Percentiles rank a stretch among this genome's conserved stretches.
Evolutionary conservation across 202 grass and related monocot genomes (phyloP).

Genomic region (Panicum hallii): DNA sequence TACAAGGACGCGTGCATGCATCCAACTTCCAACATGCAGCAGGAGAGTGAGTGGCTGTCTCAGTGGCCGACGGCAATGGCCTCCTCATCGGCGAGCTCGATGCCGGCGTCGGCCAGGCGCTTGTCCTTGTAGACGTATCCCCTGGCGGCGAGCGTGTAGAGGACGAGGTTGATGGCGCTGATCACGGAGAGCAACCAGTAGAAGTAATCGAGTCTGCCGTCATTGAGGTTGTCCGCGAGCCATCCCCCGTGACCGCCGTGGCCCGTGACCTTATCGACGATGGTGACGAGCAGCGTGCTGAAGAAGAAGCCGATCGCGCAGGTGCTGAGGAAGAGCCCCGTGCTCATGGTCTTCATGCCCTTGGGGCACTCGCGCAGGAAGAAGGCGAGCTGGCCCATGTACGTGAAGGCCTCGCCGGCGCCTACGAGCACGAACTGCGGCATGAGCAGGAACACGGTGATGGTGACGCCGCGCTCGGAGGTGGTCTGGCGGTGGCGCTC

Average conservation of each 20-base stretch:
- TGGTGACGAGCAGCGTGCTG: constrained; percentile 63
- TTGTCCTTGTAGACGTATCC: constrained; percentile 72
- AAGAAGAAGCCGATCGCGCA: constrained; percentile 76
- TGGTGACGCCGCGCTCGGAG: neutral
- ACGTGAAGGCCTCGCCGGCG: constrained; percentile 70
- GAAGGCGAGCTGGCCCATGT: constrained; percentile 81
- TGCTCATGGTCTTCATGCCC: constrained; percentile 90
- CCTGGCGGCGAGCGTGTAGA: constrained; percentile 50
- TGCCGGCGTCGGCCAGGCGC: constrained; percentile 47
- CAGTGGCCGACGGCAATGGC: constrained; percentile 54
- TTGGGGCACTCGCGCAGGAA: constrained; percentile 78
- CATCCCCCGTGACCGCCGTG: constrained; percentile 41
- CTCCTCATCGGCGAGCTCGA: constrained; percentile 61
- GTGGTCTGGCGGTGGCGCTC: constrained; percentile 52
- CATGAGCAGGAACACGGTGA: constrained; percentile 68
- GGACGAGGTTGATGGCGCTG: constrained; percentile 54
- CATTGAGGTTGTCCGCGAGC: constrained; percentile 64
- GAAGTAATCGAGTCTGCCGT: constrained; percentile 71
- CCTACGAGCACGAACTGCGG: constrained; percentile 75
- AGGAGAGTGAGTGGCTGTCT: neutral
- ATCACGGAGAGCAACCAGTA: constrained; percentile 69
- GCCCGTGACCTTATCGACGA: constrained; percentile 60
- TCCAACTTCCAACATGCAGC: neutral
- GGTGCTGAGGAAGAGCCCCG: constrained; percentile 75
- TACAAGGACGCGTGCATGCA: neutral